phyloP scores from a whole-genome alignment of 2,329 filamentous ascomycete species.

The Cadophora gregata region DNA sequence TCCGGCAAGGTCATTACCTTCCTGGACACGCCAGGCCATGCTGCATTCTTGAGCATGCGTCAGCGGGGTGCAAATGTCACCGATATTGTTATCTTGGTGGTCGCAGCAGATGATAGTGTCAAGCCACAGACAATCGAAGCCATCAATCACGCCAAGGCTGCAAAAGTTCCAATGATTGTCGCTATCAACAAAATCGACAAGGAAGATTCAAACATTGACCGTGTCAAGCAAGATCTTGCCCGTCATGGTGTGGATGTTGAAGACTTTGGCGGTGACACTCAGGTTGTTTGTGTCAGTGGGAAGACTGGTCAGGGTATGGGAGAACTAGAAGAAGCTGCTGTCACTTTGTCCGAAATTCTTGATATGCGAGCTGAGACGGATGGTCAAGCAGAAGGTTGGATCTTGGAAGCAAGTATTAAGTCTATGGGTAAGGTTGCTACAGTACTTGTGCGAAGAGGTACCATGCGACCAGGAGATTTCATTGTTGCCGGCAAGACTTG shows the following conservation, averaged over 20 bases:
- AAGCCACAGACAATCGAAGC: constrained; percentile 97
- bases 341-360: constrained; percentile 85
- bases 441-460: constrained; percentile 86
- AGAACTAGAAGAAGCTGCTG: constrained; percentile 88
- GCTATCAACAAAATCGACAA: constrained; percentile 98
- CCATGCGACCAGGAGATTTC: constrained; percentile 78
- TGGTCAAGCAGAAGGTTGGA: constrained; percentile 87
- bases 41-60: constrained; percentile 94
- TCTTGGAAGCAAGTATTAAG: constrained; percentile 91
- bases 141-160: constrained; percentile 86
- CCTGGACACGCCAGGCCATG: constrained; percentile 94
- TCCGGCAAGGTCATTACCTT: constrained; percentile 93
- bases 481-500: constrained; percentile 89
- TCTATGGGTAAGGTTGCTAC: constrained; percentile 84
- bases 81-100: constrained; percentile 94
- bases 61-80: constrained; percentile 95
- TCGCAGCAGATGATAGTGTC: constrained; percentile 95
- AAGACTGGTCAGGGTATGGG: constrained; percentile 93
- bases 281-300: constrained; percentile 88
- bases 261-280: constrained; percentile 92
- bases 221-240: constrained; percentile 87
- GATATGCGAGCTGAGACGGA: constrained; percentile 83
- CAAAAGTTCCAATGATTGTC: constrained; percentile 93
- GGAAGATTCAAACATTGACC: constrained; percentile 77
- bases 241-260: constrained; percentile 88